Percentiles rank a stretch among this genome's conserved stretches.
These are phyloP conservation scores for Batkoa obscura DNA, from an alignment of 371 early-diverging fungal species.

Conservation along the genomic window DNA sequence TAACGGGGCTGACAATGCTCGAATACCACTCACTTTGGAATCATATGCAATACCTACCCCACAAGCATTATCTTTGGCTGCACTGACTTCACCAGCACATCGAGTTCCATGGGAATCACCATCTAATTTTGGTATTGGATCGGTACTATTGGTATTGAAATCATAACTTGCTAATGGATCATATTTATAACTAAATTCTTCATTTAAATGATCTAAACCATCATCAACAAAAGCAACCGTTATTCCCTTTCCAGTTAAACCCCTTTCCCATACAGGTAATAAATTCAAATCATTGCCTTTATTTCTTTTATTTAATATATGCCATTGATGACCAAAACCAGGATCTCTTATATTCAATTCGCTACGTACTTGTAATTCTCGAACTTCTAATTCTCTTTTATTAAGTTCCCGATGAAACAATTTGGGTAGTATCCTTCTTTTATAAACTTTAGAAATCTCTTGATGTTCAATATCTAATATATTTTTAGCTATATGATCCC, in stretches of 20 bases:
- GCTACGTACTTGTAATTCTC: background rate
- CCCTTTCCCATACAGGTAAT: conserved; percentile 14
- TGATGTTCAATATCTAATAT: no score
- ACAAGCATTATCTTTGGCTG: conserved; percentile 66
- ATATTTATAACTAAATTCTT: conserved; percentile 48
- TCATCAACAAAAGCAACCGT: conserved; percentile 84
- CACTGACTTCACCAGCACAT: conserved; percentile 94
- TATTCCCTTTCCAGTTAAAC: conserved; percentile 47
- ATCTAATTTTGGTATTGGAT: conserved; percentile 54
- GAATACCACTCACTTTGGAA: conserved; percentile 71
- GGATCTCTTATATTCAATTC: conserved; percentile 30
- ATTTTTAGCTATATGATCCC: no score
- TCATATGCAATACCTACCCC: conserved; percentile 90
- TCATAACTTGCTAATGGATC: conserved; percentile 74
- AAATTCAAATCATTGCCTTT: conserved; percentile 37
- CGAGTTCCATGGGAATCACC: conserved; percentile 91
- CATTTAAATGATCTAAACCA: conserved; percentile 13
- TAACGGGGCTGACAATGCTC: conserved; percentile 71
- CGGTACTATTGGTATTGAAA: conserved; percentile 57
- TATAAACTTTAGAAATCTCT: no score
- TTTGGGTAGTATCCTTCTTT: no score
- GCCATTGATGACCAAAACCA: conserved; percentile 61
- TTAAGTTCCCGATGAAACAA: no score
- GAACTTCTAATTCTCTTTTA: background rate
- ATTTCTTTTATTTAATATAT: conserved; percentile 27